Evolutionary conservation across 2,329 filamentous ascomycete species (phyloP).

Genomic region (Fusarium acutatum): DNA sequence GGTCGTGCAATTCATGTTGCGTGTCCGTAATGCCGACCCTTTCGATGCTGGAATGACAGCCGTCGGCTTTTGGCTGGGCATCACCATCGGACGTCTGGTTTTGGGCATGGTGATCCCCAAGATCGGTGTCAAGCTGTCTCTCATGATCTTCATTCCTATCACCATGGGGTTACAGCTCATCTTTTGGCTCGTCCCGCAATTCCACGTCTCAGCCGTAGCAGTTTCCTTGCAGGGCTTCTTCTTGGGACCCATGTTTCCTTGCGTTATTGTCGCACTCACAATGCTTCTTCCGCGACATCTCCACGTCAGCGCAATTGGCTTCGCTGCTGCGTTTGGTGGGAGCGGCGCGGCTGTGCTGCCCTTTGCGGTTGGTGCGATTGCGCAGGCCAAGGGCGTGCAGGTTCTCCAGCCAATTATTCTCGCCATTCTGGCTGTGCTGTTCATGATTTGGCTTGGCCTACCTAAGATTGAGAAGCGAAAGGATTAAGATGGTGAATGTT

Average conservation of each 20-base stretch:
- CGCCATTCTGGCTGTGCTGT: conserved; percentile 55
- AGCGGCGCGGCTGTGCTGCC: conserved; percentile 73
- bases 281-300: conserved; percentile 74
- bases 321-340: conserved; percentile 79
- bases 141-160: conserved; percentile 68
- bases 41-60: conserved; percentile 79
- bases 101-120: conserved; percentile 50
- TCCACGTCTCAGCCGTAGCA: conserved; percentile 77
- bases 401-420: conserved; percentile 66
- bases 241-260: conserved; percentile 79
- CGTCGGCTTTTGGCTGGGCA: conserved; percentile 83
- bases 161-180: conserved; percentile 73
- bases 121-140: conserved; percentile 73
- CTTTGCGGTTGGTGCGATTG: conserved; percentile 72
- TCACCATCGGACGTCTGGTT: conserved; percentile 70
- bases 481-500: conserved; percentile 35
- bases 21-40: conserved; percentile 69
- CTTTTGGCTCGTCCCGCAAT: conserved; percentile 84
- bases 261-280: conserved; percentile 73
- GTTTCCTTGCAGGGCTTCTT: conserved; percentile 80
- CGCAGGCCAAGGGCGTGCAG: conserved; percentile 62
- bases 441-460: conserved; percentile 57
- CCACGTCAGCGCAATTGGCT: conserved; percentile 80
- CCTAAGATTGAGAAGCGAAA: conserved; percentile 52
- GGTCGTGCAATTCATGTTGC: conserved; percentile 86